Evolutionary conservation across 2,329 filamentous ascomycete species (phyloP).

Genomic region (Penicillium sp.): DNA sequence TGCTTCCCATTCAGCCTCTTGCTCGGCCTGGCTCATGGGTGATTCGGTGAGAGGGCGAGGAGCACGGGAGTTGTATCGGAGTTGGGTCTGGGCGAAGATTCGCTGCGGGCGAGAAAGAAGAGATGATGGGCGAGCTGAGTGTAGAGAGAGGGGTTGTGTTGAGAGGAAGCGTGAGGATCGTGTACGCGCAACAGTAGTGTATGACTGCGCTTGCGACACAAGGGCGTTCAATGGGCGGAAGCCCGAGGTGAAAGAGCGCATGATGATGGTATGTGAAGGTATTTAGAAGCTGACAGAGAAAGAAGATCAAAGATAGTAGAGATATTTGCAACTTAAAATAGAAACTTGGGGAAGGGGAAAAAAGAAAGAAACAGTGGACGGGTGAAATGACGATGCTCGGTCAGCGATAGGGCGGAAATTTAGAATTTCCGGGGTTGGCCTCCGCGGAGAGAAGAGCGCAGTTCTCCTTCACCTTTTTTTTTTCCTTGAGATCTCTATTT

Average conservation of each 20-base stretch:
- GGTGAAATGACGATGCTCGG: constrained; percentile 8
- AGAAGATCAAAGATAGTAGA: neutral
- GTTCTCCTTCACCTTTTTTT: constrained; percentile 4
- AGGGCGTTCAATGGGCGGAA: constrained; percentile 24
- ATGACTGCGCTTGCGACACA: constrained; percentile 14
- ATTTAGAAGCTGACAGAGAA: neutral
- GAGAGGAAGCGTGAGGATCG: constrained; percentile 23
- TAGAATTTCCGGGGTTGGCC: constrained; percentile 14
- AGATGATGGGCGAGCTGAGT: constrained; percentile 1
- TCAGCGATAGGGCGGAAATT: constrained; percentile 11
- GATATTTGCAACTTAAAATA: neutral
- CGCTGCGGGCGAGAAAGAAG: constrained; percentile 2
- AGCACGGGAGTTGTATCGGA: constrained; percentile 34
- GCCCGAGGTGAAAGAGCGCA: constrained; percentile 21
- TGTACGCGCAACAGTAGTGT: constrained; percentile 14
- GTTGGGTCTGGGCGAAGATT: constrained; percentile 8
- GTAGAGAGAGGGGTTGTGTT: constrained; percentile 11
- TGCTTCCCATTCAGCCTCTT: constrained; percentile 34
- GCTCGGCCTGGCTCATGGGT: constrained; percentile 21
- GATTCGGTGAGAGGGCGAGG: constrained; percentile 38
- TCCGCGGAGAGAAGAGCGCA: constrained; percentile 28
- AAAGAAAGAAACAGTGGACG: neutral
- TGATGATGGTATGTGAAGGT: neutral
- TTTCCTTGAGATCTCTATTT: neutral
- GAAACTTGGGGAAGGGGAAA: too few species aligned